A percentile compares a stretch with the other conserved stretches of the same genome.
Conservation (phyloP, 331 rosid species). For the Ulmus americana region DNA sequence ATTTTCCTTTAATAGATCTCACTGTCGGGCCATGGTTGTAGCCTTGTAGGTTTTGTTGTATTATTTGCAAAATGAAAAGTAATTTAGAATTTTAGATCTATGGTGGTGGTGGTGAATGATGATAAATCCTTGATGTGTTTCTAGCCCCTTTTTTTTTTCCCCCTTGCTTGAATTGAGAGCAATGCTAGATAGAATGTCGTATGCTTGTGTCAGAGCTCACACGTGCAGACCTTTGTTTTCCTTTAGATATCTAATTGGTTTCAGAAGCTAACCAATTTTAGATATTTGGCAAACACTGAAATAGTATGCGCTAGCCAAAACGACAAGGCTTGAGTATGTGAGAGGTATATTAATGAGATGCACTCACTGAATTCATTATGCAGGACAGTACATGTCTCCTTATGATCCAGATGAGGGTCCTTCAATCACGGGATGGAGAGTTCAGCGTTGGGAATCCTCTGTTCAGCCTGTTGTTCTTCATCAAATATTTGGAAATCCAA, state of each 20-base stretch:
- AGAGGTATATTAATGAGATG: neutral
- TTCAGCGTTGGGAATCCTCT: constrained; percentile 96
- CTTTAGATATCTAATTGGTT: neutral
- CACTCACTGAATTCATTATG: constrained; percentile 17
- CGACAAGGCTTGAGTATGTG: neutral
- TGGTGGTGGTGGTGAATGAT: too few species aligned
- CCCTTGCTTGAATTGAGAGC: too few species aligned
- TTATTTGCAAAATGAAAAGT: too few species aligned
- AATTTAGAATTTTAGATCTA: too few species aligned
- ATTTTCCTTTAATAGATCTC: too few species aligned
- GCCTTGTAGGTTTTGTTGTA: too few species aligned
- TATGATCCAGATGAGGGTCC: constrained; percentile 94
- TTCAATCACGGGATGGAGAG: constrained; percentile 94
- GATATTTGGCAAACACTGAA: neutral
- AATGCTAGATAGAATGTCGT: too few species aligned
- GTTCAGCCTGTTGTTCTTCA: constrained; percentile 81
- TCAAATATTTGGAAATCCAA: constrained; percentile 86
- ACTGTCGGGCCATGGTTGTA: too few species aligned
- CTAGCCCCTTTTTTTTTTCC: too few species aligned
- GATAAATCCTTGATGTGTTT: too few species aligned
- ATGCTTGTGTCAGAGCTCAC: too few species aligned
- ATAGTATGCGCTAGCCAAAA: neutral
- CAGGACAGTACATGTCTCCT: constrained; percentile 97
- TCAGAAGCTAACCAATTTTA: neutral
- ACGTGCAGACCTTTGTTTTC: neutral